Percentiles rank a stretch among this genome's conserved stretches.
Evolutionary conservation across 768 basidiomycete species (phyloP).

Genomic region (Tricholoma bakamatsutake): DNA sequence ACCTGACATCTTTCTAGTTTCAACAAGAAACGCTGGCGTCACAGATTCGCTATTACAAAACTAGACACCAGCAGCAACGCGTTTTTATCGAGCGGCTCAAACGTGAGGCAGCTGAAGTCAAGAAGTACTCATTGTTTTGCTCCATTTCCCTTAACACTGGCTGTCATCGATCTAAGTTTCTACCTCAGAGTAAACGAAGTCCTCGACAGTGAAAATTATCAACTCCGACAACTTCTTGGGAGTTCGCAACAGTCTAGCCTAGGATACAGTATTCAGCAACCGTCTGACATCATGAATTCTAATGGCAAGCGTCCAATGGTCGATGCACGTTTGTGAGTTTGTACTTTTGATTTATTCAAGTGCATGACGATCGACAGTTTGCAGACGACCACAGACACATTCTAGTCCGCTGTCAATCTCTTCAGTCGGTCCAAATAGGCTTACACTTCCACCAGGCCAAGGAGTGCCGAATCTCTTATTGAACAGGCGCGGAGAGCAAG

Average conservation of each 20-base stretch:
- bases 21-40: constrained; percentile 72
- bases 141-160: constrained; percentile 1
- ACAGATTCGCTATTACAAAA: constrained; percentile 59
- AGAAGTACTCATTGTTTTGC: constrained; percentile 38
- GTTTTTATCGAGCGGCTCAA: constrained; percentile 47
- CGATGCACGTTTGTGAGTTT: constrained; percentile 36
- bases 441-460: constrained; percentile 63
- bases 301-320: constrained; percentile 65
- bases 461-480: constrained; percentile 39
- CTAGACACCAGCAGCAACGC: constrained; percentile 51
- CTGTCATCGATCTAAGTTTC: constrained; percentile 3
- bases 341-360: background rate
- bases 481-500: constrained; percentile 16
- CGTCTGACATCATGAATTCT: constrained; percentile 37
- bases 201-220: constrained; percentile 44
- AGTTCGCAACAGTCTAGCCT: constrained; percentile 14
- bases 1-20: constrained; percentile 40
- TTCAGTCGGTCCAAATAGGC: constrained; percentile 54
- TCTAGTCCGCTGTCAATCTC: constrained; percentile 61
- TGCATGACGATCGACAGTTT: constrained; percentile 6
- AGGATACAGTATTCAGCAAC: constrained; percentile 18
- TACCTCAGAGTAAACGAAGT: constrained; percentile 41
- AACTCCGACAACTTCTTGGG: constrained; percentile 34
- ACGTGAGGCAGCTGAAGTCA: constrained; percentile 45
- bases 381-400: constrained; percentile 26